A percentile compares a stretch with the other conserved stretches of the same genome.
These are phyloP conservation scores for Nemania bipapillata DNA, from an alignment of 2,329 filamentous ascomycete species.

Conservation along the genomic window DNA sequence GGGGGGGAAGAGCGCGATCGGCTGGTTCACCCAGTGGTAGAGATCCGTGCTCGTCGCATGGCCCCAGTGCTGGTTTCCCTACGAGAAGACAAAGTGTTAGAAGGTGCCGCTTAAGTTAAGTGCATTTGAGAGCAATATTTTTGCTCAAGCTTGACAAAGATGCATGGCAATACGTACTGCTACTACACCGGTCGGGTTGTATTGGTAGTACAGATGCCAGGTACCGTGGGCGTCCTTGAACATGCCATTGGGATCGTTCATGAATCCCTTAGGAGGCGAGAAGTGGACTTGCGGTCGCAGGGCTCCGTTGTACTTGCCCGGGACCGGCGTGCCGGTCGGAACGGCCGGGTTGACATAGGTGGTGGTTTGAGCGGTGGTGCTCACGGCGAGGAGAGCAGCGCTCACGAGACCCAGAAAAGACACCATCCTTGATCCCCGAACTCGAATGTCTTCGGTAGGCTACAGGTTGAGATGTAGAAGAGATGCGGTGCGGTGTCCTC, in stretches of 20 bases:
- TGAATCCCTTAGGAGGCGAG: slow-evolving; percentile 63
- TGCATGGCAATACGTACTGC: slow-evolving; percentile 22
- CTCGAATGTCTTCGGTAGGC: no score
- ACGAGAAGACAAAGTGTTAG: not conserved
- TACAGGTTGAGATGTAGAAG: not conserved
- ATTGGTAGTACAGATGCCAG: slow-evolving; percentile 74
- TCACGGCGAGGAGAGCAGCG: slow-evolving; percentile 10
- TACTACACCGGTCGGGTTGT: slow-evolving; percentile 46
- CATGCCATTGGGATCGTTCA: slow-evolving; percentile 74
- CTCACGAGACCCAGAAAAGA: slow-evolving; percentile 1
- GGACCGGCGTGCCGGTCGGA: slow-evolving; percentile 45
- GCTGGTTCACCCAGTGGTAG: slow-evolving; percentile 73
- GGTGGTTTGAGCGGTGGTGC: slow-evolving; percentile 25
- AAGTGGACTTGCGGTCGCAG: slow-evolving; percentile 66
- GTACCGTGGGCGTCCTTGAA: slow-evolving; percentile 66
- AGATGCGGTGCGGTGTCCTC: not conserved
- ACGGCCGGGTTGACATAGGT: slow-evolving; percentile 48
- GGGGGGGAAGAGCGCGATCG: slow-evolving; percentile 67
- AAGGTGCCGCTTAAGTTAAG: not conserved
- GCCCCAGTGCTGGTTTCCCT: slow-evolving; percentile 67
- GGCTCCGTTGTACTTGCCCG: slow-evolving; percentile 47
- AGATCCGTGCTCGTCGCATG: slow-evolving; percentile 71
- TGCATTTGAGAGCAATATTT: not conserved
- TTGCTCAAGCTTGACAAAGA: not conserved
- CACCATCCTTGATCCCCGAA: slow-evolving; percentile 12